phyloP scores from a whole-genome alignment of 805 yeast species.

The Sugiyamaella qingdaonensis region DNA sequence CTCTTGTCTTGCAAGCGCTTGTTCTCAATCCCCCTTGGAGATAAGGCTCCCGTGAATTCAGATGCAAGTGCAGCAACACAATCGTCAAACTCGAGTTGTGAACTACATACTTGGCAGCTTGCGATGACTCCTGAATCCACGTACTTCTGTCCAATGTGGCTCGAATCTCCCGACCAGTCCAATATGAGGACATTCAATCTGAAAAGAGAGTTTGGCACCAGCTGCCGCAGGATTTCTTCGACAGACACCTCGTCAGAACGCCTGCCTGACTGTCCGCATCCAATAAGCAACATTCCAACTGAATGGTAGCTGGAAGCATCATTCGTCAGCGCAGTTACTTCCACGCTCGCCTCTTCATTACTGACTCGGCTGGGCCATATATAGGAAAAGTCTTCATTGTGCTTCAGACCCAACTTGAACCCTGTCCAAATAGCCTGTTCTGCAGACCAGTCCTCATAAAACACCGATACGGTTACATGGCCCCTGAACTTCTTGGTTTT shows the following conservation, averaged over 20 bases:
- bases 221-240: conserved; percentile 34
- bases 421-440: conserved; percentile 48
- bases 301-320: conserved; percentile 38
- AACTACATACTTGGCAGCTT: neutral
- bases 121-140: neutral
- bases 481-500: conserved; percentile 23
- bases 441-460: conserved; percentile 47
- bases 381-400: conserved; percentile 29
- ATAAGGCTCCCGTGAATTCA: neutral
- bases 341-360: conserved; percentile 32
- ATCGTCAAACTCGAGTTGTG: neutral
- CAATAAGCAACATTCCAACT: conserved; percentile 46
- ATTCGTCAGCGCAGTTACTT: conserved; percentile 42
- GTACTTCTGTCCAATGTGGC: neutral
- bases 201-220: conserved; percentile 37
- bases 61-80: neutral
- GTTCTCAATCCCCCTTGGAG: neutral
- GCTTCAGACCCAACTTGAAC: conserved; percentile 40
- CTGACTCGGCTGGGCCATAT: conserved; percentile 29
- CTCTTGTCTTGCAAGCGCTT: neutral
- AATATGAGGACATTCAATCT: conserved; percentile 40
- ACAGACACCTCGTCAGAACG: conserved; percentile 37
- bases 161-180: conserved; percentile 34
- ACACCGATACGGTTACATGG: conserved; percentile 37
- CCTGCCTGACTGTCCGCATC: conserved; percentile 43